Evolutionary conservation across 345 rosid genomes (phyloP).

Genomic region (Dipteronia sinensis): DNA sequence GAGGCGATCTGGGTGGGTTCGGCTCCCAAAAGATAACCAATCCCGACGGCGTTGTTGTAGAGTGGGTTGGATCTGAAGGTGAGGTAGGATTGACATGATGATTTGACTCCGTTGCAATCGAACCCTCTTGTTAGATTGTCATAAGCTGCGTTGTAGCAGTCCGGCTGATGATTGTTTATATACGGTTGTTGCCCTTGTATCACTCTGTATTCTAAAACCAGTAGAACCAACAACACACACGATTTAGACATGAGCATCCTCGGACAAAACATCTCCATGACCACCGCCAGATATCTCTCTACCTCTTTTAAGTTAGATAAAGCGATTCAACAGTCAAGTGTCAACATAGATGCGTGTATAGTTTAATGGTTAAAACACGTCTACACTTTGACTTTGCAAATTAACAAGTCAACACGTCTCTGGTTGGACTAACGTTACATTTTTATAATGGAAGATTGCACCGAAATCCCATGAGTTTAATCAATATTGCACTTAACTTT

Average conservation of each 20-base stretch:
- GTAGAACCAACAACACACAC: neutral
- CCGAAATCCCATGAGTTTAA: no score
- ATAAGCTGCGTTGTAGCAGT: constrained; percentile 29
- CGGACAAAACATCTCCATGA: neutral
- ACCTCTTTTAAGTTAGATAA: neutral
- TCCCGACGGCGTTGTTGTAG: constrained; percentile 43
- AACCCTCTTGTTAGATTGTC: constrained; percentile 51
- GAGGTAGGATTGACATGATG: constrained; percentile 60
- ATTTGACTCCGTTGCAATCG: constrained; percentile 51
- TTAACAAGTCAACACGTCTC: neutral
- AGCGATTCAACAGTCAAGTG: no score
- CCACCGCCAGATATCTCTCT: neutral
- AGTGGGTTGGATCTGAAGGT: constrained; percentile 65
- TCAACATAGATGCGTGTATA: neutral
- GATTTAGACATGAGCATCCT: neutral
- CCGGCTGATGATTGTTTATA: constrained; percentile 57
- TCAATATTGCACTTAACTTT: no score
- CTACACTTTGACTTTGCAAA: neutral
- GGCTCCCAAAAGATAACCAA: constrained; percentile 45
- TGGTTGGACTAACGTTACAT: neutral
- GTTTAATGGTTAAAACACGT: neutral
- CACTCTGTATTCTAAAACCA: constrained; percentile 1
- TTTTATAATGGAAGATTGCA: no score
- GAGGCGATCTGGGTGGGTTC: constrained; percentile 45
- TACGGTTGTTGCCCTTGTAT: constrained; percentile 60